Conservation (phyloP, 2,329 filamentous ascomycete species). For the Ceratocystis harringtonii region DNA sequence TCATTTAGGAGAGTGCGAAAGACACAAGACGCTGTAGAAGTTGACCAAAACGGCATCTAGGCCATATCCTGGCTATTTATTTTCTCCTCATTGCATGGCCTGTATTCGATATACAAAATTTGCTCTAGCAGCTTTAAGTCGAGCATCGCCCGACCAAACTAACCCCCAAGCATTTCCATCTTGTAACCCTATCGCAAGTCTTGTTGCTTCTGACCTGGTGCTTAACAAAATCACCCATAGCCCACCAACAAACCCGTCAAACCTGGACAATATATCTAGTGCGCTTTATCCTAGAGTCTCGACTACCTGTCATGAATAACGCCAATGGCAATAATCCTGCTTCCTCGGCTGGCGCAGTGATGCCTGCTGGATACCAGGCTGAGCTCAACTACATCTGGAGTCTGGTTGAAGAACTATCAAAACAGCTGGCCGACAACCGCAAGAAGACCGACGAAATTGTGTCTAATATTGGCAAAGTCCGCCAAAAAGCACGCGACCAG, state of each 20-base stretch:
- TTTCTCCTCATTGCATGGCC: neutral
- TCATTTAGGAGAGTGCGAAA: neutral
- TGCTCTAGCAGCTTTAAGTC: neutral
- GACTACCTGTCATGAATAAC: conserved; percentile 8
- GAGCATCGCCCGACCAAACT: no score
- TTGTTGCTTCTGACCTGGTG: no score
- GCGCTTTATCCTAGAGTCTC: neutral
- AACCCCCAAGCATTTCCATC: no score
- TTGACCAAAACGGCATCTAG: neutral
- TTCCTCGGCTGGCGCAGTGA: conserved; percentile 34
- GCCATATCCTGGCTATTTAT: neutral
- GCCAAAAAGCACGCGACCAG: conserved; percentile 38
- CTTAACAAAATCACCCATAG: no score
- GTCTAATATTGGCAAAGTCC: conserved; percentile 45
- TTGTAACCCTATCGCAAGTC: no score
- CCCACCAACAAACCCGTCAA: neutral
- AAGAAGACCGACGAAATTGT: conserved; percentile 49
- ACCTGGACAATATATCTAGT: neutral
- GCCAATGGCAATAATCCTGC: conserved; percentile 22
- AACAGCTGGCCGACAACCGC: conserved; percentile 46
- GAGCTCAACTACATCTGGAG: conserved; percentile 54
- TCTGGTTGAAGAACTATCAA: conserved; percentile 52
- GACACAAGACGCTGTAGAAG: neutral
- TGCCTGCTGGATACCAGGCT: conserved; percentile 51
- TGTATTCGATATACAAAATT: neutral